Evolutionary conservation across 345 rosid species (phyloP).

Genomic region (Eucalyptus leucophloia): DNA sequence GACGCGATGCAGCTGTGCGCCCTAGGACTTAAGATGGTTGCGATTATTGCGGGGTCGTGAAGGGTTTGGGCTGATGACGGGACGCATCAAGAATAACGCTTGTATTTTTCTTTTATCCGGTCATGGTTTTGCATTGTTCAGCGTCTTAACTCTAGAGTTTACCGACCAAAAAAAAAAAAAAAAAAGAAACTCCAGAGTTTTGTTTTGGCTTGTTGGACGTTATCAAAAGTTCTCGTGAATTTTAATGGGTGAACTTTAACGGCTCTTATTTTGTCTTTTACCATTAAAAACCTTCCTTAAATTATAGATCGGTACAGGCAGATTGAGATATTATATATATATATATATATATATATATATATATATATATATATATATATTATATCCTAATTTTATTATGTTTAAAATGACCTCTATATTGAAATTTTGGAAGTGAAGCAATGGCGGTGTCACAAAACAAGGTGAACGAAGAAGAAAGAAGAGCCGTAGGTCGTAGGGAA

Average conservation of each 20-base stretch:
- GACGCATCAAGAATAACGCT: background rate
- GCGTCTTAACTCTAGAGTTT: background rate
- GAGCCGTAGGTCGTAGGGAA: too few species aligned
- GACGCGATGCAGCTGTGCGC: slow-evolving; percentile 21
- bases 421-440: background rate
- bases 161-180: too few species aligned
- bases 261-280: background rate
- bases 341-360: background rate
- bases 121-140: background rate
- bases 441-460: too few species aligned
- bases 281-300: background rate
- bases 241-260: background rate
- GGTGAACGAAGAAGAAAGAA: too few species aligned
- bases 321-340: background rate
- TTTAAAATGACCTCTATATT: background rate
- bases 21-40: slow-evolving; percentile 25
- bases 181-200: background rate
- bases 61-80: background rate
- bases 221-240: background rate
- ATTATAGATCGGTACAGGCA: background rate
- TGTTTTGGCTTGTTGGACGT: background rate
- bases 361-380: background rate
- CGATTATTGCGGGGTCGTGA: background rate
- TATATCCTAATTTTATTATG: background rate
- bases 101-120: background rate